A percentile compares a stretch with the other conserved stretches of the same genome.
phyloP scores from a whole-genome alignment of 768 basidiomycete genomes.

The Tricholoma bakamatsutake region DNA sequence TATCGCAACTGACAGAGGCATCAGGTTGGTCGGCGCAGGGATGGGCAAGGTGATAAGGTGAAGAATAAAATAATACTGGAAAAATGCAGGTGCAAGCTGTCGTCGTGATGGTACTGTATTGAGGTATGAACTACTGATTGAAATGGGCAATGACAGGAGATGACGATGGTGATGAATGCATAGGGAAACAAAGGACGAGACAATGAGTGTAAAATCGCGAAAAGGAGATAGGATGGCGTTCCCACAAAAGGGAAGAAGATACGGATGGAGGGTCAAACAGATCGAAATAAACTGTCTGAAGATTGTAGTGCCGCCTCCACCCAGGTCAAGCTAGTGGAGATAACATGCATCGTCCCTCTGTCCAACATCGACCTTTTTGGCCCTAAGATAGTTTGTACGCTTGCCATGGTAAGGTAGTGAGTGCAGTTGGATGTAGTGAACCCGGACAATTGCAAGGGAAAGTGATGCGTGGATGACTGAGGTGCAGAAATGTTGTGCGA shows the following conservation, averaged over 20 bases:
- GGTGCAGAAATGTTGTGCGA: slow-evolving; percentile 59
- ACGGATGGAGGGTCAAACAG: slow-evolving; percentile 27
- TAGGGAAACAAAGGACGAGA: slow-evolving; percentile 39
- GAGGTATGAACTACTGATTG: slow-evolving; percentile 26
- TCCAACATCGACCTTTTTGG: slow-evolving; percentile 20
- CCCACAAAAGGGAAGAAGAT: slow-evolving; percentile 21
- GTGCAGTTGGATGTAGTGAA: slow-evolving; percentile 32
- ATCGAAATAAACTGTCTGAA: slow-evolving; percentile 29
- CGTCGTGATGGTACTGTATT: slow-evolving; percentile 40
- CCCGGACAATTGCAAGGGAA: slow-evolving; percentile 61
- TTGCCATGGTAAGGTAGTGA: slow-evolving; percentile 42
- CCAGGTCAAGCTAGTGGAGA: slow-evolving; percentile 5
- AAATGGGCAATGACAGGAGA: slow-evolving; percentile 34
- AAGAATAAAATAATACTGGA: slow-evolving; percentile 76
- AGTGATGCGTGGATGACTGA: slow-evolving; percentile 63
- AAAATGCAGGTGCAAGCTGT: slow-evolving; percentile 43
- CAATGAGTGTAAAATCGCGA: slow-evolving; percentile 37
- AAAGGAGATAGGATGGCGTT: slow-evolving; percentile 21
- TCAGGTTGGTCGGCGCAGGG: slow-evolving; percentile 32
- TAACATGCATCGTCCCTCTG: slow-evolving; percentile 20
- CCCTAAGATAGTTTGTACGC: slow-evolving; percentile 42
- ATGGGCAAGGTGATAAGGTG: slow-evolving; percentile 54
- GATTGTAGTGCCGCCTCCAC: neutral
- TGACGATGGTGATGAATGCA: slow-evolving; percentile 51
- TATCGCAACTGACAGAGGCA: slow-evolving; percentile 22